Conservation (phyloP, 495 filamentous ascomycete species). For the Apiosordaria backusii region DNA sequence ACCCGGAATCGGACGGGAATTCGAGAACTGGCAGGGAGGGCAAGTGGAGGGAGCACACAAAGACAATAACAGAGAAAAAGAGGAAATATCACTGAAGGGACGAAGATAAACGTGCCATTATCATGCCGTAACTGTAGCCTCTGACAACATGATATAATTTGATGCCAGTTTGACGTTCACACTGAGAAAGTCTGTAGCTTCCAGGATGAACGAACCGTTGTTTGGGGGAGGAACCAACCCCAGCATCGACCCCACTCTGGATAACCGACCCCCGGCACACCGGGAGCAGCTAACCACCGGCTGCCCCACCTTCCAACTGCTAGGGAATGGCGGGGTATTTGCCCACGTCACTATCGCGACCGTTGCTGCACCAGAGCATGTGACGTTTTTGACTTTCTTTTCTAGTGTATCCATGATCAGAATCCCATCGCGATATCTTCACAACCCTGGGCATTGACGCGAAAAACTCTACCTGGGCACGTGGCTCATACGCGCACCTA, state of each 20-base stretch:
- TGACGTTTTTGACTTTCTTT: slow-evolving; percentile 4
- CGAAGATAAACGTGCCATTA: slow-evolving; percentile 4
- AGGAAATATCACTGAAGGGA: not conserved
- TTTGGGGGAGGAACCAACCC: not conserved
- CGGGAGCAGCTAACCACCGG: not conserved
- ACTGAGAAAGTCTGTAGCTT: not conserved
- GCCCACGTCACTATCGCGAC: slow-evolving; percentile 6
- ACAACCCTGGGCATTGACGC: not conserved
- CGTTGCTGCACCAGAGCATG: slow-evolving; percentile 12
- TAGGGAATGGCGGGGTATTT: not conserved
- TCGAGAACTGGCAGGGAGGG: not conserved
- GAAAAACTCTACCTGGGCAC: not conserved
- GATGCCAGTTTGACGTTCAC: slow-evolving; percentile 17
- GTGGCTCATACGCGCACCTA: not conserved
- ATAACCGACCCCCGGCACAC: not conserved
- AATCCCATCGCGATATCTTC: not conserved
- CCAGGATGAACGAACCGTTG: not conserved
- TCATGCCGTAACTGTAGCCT: not conserved
- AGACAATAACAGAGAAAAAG: slow-evolving; percentile 1
- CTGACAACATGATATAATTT: slow-evolving; percentile 5
- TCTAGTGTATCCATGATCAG: too few species aligned
- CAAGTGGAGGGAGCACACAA: slow-evolving; percentile 1
- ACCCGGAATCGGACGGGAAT: not conserved
- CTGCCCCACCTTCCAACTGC: slow-evolving; percentile 7
- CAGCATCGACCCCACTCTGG: slow-evolving; percentile 6